Base-by-base conservation (phyloP, 78 protist species). In the Dictyostelium capitatum region DNA sequence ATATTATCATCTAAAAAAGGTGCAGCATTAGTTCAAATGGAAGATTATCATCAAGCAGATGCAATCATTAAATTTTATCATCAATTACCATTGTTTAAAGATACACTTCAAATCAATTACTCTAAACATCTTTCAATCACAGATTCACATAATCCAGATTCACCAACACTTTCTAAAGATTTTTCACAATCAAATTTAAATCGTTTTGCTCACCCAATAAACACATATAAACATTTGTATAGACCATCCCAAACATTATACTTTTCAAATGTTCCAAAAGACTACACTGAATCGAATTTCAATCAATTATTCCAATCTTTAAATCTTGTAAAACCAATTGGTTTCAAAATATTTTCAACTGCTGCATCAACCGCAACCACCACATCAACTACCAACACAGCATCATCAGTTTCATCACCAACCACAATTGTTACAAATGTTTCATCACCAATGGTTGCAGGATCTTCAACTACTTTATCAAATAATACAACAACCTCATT, bases 21-120 rank as follows among this genome's bases (percentile, higher is more conserved):
- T 10, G 78, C 83, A 9, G 96, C 91, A 9, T 82, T 96, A 92
- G 96, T 96, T 4, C 96, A 96, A 69, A 96, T 96, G 97, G 84
- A 64, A 19, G 97, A 96, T 65, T 51, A 48, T 15, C 65, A 65
- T 14, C 90, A 87, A 43, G 96, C 94, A 53, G 94, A 81, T n/a
- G 74, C 80, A 37, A 89, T 59, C 82, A 67, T 87, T 72, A 82
- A 70, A 25, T 74, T 78, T 70, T 91, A 94, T 57, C 79, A 96
- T 67, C 92, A 79, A 51, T 48, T 80, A 54, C n/a, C 90, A 32
- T n/a, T 95, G 28, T 92, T 85, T 67, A 91, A 84, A 19, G 67
- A 79, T 8, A 17, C 57, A 17, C 56, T 96, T 30, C 75, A 81
- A 62, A 54, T 94, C 43, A 81, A 75, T 43, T 82, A 54, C 83